phyloP scores from a whole-genome alignment of 306 rosid genomes.

The Castanea crenata region DNA sequence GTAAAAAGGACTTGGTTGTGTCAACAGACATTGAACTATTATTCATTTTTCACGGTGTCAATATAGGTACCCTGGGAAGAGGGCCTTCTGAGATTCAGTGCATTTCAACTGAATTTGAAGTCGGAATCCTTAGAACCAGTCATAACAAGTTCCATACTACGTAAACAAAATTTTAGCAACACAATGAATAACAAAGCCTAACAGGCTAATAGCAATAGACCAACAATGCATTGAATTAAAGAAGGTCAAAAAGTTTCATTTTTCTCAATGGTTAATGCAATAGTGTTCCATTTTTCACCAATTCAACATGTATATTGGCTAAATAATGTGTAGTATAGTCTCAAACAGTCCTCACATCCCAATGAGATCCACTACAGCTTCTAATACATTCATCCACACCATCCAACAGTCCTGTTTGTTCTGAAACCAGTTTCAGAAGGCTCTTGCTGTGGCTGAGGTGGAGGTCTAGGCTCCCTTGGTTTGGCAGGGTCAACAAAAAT shows the following conservation, averaged over 20 bases:
- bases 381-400: slow-evolving; percentile 67
- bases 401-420: slow-evolving; percentile 80
- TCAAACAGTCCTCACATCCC: slow-evolving; percentile 8
- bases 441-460: slow-evolving; percentile 58
- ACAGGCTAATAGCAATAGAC: background rate
- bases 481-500: slow-evolving; percentile 96
- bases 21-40: background rate
- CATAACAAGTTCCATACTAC: background rate
- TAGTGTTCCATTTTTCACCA: background rate
- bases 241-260: background rate
- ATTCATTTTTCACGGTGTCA: too few species aligned
- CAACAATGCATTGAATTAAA: background rate
- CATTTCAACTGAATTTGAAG: background rate
- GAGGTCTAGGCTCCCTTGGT: slow-evolving; percentile 69
- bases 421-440: slow-evolving; percentile 65
- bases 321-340: slow-evolving; percentile 14
- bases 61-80: too few species aligned
- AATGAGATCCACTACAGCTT: background rate
- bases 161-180: background rate
- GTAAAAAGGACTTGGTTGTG: background rate
- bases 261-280: background rate
- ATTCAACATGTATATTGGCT: background rate
- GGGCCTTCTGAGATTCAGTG: too few species aligned
- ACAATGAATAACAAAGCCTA: background rate
- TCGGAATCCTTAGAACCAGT: background rate